These are phyloP conservation scores for Calonectria pteridis DNA, from an alignment of 2,329 filamentous ascomycete genomes.

Conservation along the genomic window DNA sequence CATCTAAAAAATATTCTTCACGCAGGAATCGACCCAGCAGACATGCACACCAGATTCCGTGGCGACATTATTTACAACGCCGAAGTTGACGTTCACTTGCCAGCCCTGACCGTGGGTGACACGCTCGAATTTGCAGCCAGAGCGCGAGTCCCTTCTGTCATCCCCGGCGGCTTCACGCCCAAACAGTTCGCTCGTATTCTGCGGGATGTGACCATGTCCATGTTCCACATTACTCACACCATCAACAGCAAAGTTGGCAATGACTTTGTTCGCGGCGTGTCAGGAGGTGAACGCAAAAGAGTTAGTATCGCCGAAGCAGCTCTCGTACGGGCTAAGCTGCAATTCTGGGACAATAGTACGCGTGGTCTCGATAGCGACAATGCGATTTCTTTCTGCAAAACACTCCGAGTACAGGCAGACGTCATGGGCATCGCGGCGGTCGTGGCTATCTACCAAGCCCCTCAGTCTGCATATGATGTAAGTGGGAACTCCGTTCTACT, in stretches of 20 bases:
- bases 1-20: too few species aligned
- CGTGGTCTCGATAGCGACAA: conserved; percentile 72
- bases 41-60: conserved; percentile 50
- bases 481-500: too few species aligned
- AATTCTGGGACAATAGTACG: conserved; percentile 79
- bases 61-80: conserved; percentile 87
- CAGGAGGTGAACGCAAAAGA: conserved; percentile 62
- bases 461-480: conserved; percentile 50
- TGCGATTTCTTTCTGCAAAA: conserved; percentile 73
- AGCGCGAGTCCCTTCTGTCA: conserved; percentile 70
- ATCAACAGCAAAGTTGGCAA: conserved; percentile 76
- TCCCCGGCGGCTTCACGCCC: conserved; percentile 66
- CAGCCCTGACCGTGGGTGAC: conserved; percentile 79
- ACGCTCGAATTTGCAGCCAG: conserved; percentile 79
- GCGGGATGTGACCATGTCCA: conserved; percentile 76
- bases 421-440: conserved; percentile 67
- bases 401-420: conserved; percentile 69
- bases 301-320: conserved; percentile 50
- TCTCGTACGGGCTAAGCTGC: conserved; percentile 57
- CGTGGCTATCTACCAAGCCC: conserved; percentile 74
- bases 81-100: conserved; percentile 83
- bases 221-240: conserved; percentile 76
- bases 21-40: conserved; percentile 37
- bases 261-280: conserved; percentile 70
- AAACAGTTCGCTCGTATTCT: conserved; percentile 68